Percentiles rank a stretch among this genome's conserved stretches.
phyloP scores from a whole-genome alignment of 129 eudicot genomes.

The Ambrosia trifida region DNA sequence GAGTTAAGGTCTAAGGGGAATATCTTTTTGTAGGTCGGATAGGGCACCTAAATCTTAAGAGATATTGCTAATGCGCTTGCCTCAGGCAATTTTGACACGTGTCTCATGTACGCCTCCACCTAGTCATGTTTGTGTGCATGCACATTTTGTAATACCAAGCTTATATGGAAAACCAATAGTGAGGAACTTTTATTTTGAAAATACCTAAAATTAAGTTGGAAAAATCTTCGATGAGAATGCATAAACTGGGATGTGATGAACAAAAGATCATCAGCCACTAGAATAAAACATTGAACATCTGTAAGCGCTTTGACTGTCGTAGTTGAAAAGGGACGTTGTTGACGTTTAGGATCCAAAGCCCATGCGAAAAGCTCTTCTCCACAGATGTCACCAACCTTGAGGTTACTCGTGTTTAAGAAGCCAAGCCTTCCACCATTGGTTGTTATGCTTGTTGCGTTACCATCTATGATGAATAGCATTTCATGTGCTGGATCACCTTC shows the following conservation, averaged over 20 bases:
- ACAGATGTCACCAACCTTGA: slow-evolving; percentile 63
- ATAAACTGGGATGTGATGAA: slow-evolving; percentile 59
- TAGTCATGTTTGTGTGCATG: no score
- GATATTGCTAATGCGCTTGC: no score
- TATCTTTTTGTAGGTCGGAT: no score
- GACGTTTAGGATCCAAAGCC: slow-evolving; percentile 51
- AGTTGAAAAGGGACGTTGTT: slow-evolving; percentile 54
- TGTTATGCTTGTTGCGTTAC: slow-evolving; percentile 42
- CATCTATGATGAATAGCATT: slow-evolving; percentile 71
- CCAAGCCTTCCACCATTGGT: slow-evolving; percentile 58
- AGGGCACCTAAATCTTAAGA: no score
- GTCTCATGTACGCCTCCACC: no score
- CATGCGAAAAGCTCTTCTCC: slow-evolving; percentile 88
- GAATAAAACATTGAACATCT: slow-evolving; percentile 68
- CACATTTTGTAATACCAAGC: no score
- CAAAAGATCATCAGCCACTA: slow-evolving; percentile 57
- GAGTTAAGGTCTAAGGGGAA: no score
- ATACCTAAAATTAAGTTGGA: slow-evolving; percentile 55
- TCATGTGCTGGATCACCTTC: slow-evolving; percentile 79
- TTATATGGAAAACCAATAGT: no score
- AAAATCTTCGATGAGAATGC: slow-evolving; percentile 49
- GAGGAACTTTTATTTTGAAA: no score
- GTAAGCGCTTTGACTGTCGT: slow-evolving; percentile 50
- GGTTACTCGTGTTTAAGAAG: slow-evolving; percentile 44
- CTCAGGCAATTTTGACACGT: no score